A percentile compares a stretch with the other conserved stretches of the same genome.
Conservation (phyloP, 345 rosid genomes). For the Populus simonii region DNA sequence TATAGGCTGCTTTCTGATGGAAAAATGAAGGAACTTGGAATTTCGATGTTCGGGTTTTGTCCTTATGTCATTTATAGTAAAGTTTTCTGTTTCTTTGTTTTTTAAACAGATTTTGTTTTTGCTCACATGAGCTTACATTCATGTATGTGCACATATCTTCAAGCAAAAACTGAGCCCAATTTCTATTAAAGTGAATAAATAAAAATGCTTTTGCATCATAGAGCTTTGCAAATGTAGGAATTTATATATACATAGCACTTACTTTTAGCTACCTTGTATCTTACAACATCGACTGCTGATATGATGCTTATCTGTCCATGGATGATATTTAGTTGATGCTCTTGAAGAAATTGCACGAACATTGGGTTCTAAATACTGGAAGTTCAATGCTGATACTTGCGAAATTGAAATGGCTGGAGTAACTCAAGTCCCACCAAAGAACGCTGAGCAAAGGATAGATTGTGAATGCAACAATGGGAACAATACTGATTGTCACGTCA, state of each 20-base stretch:
- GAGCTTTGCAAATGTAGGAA: background rate
- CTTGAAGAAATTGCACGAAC: constrained; percentile 42
- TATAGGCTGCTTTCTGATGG: constrained; percentile 1
- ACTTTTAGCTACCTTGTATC: background rate
- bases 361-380: constrained; percentile 52
- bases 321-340: constrained; percentile 41
- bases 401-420: constrained; percentile 21
- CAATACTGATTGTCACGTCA: constrained; percentile 45
- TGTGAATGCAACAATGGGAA: constrained; percentile 38
- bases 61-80: background rate
- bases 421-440: constrained; percentile 11
- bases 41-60: background rate
- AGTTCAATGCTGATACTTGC: constrained; percentile 46
- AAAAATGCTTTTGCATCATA: background rate
- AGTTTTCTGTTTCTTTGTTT: background rate
- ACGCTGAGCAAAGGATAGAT: constrained; percentile 18
- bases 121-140: background rate
- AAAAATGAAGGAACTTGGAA: background rate
- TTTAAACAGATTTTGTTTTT: background rate
- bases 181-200: background rate
- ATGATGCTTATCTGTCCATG: constrained; percentile 21
- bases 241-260: background rate
- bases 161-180: background rate
- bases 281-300: constrained; percentile 1
- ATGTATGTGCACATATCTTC: background rate